phyloP scores from a whole-genome alignment of 75 land plant genomes.

The Gnetum montanum region DNA sequence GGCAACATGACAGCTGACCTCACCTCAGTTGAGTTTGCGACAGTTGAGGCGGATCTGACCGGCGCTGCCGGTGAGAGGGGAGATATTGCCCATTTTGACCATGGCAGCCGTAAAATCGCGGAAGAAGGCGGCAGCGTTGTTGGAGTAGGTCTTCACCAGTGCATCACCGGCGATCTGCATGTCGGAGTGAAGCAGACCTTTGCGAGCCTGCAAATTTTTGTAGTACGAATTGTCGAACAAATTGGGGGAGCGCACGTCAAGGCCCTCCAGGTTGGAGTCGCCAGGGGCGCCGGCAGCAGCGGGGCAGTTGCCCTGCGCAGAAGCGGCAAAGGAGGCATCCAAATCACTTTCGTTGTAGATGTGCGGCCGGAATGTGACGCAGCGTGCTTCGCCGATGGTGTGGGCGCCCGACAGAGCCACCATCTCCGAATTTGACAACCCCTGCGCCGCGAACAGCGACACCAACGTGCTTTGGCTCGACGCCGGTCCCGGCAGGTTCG shows the following conservation, averaged over 20 bases:
- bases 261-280: too few relatives aligned
- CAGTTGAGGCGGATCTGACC: constrained; percentile 34
- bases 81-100: constrained; percentile 31
- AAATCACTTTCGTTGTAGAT: constrained; percentile 13
- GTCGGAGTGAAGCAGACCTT: constrained; percentile 52
- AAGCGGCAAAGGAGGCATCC: constrained; percentile 7
- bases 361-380: background rate
- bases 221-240: constrained; percentile 40
- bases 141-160: constrained; percentile 10
- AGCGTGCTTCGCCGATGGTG: background rate
- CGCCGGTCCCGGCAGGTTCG: constrained; percentile 8
- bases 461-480: constrained; percentile 6
- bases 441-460: constrained; percentile 1
- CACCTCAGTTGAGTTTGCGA: constrained; percentile 8
- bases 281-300: constrained; percentile 29
- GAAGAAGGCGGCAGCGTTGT: constrained; percentile 11
- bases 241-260: constrained; percentile 26
- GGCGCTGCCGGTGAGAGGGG: constrained; percentile 4
- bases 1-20: too few relatives aligned
- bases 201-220: constrained; percentile 22
- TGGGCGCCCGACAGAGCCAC: constrained; percentile 13
- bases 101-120: constrained; percentile 15
- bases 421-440: constrained; percentile 10
- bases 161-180: constrained; percentile 18
- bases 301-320: constrained; percentile 13